These are phyloP conservation scores for Fistulinella prunicolor DNA, from an alignment of 768 basidiomycete genomes.

Conservation along the genomic window DNA sequence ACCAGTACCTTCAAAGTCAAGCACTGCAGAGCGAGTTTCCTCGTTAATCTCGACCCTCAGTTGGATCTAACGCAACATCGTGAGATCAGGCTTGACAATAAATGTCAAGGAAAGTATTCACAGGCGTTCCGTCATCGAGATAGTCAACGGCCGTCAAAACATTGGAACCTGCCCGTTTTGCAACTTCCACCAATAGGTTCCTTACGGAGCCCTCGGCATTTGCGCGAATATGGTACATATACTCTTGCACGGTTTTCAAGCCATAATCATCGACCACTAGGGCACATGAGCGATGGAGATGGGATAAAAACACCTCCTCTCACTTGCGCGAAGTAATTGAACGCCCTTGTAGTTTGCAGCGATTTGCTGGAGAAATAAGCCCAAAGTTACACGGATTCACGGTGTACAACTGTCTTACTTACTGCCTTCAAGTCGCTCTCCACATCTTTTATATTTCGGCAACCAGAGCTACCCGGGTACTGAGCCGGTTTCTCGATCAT, in stretches of 20 bases:
- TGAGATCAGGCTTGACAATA: conserved; percentile 2
- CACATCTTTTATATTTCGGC: conserved; percentile 82
- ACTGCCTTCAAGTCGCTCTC: conserved; percentile 92
- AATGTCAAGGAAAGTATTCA: conserved; percentile 32
- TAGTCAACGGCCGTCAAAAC: conserved; percentile 74
- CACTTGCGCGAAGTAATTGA: conserved; percentile 77
- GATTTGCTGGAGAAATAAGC: conserved; percentile 61
- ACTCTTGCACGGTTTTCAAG: conserved; percentile 83
- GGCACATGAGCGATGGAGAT: conserved; percentile 9
- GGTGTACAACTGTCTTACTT: conserved; percentile 24
- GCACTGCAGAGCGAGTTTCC: conserved; percentile 66
- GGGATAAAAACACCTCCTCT: conserved; percentile 18
- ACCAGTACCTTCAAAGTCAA: conserved; percentile 85
- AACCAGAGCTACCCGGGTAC: conserved; percentile 85
- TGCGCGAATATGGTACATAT: conserved; percentile 86
- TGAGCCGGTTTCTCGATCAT: conserved; percentile 80
- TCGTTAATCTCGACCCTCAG: conserved; percentile 77
- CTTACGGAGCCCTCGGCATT: conserved; percentile 90
- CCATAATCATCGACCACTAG: conserved; percentile 85
- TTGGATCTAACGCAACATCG: conserved; percentile 48
- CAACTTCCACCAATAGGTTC: conserved; percentile 73
- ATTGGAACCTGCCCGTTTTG: conserved; percentile 61
- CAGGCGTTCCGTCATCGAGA: conserved; percentile 85
- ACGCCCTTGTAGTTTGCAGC: conserved; percentile 93
- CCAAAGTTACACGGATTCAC: neutral